These are phyloP conservation scores for Sanguinoderma infundibulare DNA, from an alignment of 1,284 basidiomycete species.

Conservation along the genomic window DNA sequence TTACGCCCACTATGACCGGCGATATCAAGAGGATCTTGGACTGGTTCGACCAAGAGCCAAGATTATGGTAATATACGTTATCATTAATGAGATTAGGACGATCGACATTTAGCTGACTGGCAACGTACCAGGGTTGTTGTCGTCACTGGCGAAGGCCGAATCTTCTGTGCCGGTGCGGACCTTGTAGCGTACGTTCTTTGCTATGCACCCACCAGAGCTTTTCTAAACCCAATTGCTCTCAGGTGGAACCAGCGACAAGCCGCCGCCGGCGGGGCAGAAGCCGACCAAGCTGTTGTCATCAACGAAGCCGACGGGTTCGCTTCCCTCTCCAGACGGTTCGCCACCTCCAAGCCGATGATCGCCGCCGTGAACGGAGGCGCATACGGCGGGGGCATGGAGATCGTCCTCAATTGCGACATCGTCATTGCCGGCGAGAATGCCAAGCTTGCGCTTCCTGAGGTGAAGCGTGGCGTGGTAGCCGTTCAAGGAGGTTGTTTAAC, in stretches of 20 bases:
- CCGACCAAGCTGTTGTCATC: conserved; percentile 48
- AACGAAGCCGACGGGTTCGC: conserved; percentile 71
- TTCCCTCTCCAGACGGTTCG: conserved; percentile 69
- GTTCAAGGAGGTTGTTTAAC: conserved; percentile 68
- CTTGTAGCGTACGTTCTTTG: conserved; percentile 63
- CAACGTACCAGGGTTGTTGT: conserved; percentile 64
- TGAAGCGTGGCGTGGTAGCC: conserved; percentile 80
- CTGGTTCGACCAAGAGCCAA: conserved; percentile 80
- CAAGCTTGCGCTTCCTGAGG: conserved; percentile 81
- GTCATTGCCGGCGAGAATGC: conserved; percentile 78
- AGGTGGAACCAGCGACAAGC: conserved; percentile 61
- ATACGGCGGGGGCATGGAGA: conserved; percentile 83
- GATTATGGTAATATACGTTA: conserved; percentile 75
- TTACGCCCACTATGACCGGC: conserved; percentile 62
- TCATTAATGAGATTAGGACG: too few relatives aligned
- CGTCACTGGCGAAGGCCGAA: conserved; percentile 75
- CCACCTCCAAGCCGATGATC: conserved; percentile 77
- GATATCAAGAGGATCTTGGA: conserved; percentile 65
- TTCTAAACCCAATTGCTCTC: conserved; percentile 6
- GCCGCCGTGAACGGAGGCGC: conserved; percentile 84
- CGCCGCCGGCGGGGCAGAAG: conserved; percentile 43
- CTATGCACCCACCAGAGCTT: not conserved
- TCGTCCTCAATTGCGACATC: conserved; percentile 82
- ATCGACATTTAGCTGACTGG: too few relatives aligned
- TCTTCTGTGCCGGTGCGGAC: conserved; percentile 86